These are phyloP conservation scores for Quercus rubra DNA, from an alignment of 306 rosid species.

Conservation along the genomic window DNA sequence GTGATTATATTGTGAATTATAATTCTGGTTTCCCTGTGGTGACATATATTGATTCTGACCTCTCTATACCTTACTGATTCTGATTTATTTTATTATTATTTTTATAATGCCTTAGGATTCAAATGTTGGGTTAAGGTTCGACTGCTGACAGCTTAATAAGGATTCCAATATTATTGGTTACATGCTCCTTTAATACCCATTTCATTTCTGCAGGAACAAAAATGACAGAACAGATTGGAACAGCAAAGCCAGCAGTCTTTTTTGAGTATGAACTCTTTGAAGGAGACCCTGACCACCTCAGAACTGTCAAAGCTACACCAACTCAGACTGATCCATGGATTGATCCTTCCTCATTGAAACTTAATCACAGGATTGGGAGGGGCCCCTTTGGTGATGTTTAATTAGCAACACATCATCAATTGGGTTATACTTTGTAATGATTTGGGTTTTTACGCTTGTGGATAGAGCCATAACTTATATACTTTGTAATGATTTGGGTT, in stretches of 20 bases:
- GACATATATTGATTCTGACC: neutral
- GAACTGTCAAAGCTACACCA: constrained; percentile 48
- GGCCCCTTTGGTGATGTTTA: constrained; percentile 93
- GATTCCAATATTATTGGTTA: neutral
- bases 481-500: too few species aligned
- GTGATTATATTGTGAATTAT: too few species aligned
- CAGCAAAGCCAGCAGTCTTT: constrained; percentile 37
- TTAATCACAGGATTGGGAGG: constrained; percentile 80
- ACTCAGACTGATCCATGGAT: constrained; percentile 53
- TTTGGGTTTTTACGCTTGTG: too few species aligned
- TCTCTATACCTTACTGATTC: neutral
- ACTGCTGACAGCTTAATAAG: neutral
- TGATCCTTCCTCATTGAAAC: constrained; percentile 77
- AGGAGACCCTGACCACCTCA: constrained; percentile 45
- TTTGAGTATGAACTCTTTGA: constrained; percentile 73
- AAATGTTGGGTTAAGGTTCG: neutral
- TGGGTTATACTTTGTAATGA: constrained; percentile 32
- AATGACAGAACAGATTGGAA: constrained; percentile 56
- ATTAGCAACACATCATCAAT: constrained; percentile 86
- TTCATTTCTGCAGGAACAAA: neutral
- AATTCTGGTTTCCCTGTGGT: neutral
- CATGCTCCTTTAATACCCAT: neutral
- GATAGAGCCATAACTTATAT: too few species aligned
- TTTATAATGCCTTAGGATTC: neutral
- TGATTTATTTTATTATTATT: too few species aligned